Base-by-base conservation (phyloP, 306 rosid genomes). In the Cotoneaster glaucophyllus region DNA sequence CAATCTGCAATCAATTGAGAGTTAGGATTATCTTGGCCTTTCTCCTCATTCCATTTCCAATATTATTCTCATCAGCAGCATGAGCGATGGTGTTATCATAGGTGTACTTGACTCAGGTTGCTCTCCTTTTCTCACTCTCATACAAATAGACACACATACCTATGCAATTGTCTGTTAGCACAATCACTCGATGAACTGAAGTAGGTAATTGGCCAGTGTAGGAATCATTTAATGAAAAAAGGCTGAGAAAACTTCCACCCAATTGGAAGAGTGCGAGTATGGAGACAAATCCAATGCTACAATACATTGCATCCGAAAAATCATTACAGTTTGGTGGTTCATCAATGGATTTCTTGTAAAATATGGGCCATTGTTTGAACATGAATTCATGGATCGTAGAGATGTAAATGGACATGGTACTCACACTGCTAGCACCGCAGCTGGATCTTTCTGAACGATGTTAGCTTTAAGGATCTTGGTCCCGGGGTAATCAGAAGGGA, bases 161-260 rank as follows among this genome's bases (percentile, higher is more conserved):
- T 48, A 50, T 50, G 74, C 15, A 50, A 32, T 8, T 4, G 44
- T 37, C 15, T 1, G 15, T 4, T 22, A 70, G 0, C 28, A 52
- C 21, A 3, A 26, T 11, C 8, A 29, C 58, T 15, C 8, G 21
- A 19, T 17, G 62, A 24, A 64, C n/a, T n/a, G n/a, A n/a, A n/a
- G n/a, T 4, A 87, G 89, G 91, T 68, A 81, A 83, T 73, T 87
- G 86, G 91, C 91, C 91, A 57, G 89, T 85, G 74, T 85, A 86
- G 6, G 66, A 75, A 74, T 76, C 75, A 43, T 87, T 87, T 83
- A 48, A 31, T 12, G 84, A 87, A 4, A 28, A 74, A 67, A 86
- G 84, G 54, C 71, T 85, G 15, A 86, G 84, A 19, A 84, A 87
- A 63, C 34, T 85, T 45, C 86, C 89, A 32, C 67, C 85, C 12